Percentiles rank a stretch among this genome's conserved stretches.
These are phyloP conservation scores for Trypanosomatidae sp. DNA, from an alignment of 208 protist genomes.

Conservation along the genomic window DNA sequence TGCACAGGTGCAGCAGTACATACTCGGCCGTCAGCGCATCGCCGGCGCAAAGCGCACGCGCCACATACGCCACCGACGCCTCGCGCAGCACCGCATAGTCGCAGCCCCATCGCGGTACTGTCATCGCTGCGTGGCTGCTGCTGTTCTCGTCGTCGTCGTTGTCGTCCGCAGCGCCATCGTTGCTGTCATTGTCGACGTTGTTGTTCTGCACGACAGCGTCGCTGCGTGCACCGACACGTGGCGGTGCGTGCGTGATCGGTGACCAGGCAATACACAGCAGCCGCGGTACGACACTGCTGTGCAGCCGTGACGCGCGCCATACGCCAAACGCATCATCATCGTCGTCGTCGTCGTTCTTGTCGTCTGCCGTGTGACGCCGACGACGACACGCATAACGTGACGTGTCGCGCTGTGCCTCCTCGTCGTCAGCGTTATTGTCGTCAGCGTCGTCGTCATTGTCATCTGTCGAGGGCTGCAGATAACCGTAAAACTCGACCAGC, in stretches of 20 bases:
- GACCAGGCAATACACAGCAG: too few species aligned
- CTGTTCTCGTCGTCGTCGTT: neutral
- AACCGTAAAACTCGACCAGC: slow-evolving; percentile 66
- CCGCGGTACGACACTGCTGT: slow-evolving; percentile 19
- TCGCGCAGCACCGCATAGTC: neutral
- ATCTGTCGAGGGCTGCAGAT: slow-evolving; percentile 14
- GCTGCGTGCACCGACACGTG: too few species aligned
- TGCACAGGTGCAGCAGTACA: slow-evolving; percentile 58
- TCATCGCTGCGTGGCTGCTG: neutral
- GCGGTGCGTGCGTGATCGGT: too few species aligned
- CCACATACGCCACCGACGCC: slow-evolving; percentile 8
- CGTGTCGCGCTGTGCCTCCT: too few species aligned
- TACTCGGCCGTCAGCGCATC: slow-evolving; percentile 53
- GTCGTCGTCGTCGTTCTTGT: slow-evolving; percentile 8
- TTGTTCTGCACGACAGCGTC: too few species aligned
- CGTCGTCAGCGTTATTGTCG: too few species aligned
- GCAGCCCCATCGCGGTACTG: neutral
- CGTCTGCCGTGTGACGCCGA: too few species aligned
- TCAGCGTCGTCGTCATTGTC: slow-evolving; percentile 14
- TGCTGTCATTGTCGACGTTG: slow-evolving; percentile 1
- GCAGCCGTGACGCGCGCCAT: slow-evolving; percentile 38
- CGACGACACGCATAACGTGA: too few species aligned
- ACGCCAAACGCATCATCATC: slow-evolving; percentile 30
- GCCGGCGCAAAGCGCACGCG: slow-evolving; percentile 18
- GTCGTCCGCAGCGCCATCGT: neutral